These are phyloP conservation scores for Saccharomycopsis crataegensis DNA, from an alignment of 1,139 yeast genomes.

Conservation along the genomic window DNA sequence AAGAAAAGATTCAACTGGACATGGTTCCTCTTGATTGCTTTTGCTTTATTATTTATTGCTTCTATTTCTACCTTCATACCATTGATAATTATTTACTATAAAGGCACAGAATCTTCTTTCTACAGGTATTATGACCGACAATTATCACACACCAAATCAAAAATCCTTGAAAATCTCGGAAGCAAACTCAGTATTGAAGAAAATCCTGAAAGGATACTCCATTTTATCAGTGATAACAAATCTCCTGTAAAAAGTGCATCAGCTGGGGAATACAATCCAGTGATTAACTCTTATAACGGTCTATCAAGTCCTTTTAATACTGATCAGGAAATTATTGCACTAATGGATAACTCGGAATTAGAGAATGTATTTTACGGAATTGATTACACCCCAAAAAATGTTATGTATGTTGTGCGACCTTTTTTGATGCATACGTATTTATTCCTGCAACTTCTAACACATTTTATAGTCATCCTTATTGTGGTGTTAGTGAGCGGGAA, in stretches of 20 bases:
- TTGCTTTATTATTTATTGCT: slow-evolving; percentile 21
- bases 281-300: neutral
- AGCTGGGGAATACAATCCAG: neutral
- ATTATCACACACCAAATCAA: neutral
- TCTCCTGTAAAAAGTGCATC: neutral
- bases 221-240: neutral
- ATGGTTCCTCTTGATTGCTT: slow-evolving; percentile 3
- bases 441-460: neutral
- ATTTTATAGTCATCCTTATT: slow-evolving; percentile 35
- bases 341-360: slow-evolving; percentile 31
- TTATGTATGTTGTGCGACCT: slow-evolving; percentile 22
- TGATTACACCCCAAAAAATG: slow-evolving; percentile 51
- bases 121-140: slow-evolving; percentile 21
- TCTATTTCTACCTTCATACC: slow-evolving; percentile 23
- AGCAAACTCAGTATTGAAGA: neutral
- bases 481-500: slow-evolving; percentile 44
- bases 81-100: slow-evolving; percentile 20
- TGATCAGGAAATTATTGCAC: slow-evolving; percentile 28
- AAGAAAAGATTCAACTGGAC: neutral
- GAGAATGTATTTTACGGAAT: slow-evolving; percentile 46
- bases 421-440: neutral
- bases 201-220: neutral
- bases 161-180: neutral
- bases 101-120: slow-evolving; percentile 23
- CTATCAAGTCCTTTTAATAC: neutral